Evolutionary conservation across 2,329 filamentous ascomycete species (phyloP).

Genomic region (Acrodontium crateriforme): DNA sequence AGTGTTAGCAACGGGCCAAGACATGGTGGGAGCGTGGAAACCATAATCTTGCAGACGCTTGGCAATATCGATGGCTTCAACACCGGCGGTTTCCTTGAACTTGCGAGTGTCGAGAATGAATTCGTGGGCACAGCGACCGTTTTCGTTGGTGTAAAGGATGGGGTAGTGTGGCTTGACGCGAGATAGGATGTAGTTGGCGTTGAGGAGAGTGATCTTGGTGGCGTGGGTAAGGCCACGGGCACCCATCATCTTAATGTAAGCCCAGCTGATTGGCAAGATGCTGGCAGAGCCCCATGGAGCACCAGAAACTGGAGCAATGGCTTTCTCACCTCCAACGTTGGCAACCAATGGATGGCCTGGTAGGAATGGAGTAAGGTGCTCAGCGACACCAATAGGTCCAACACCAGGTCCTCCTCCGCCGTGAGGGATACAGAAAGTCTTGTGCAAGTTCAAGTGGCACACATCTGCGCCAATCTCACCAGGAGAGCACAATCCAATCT

Average conservation of each 20-base stretch:
- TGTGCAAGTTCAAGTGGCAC: slow-evolving; percentile 94
- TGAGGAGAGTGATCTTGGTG: slow-evolving; percentile 84
- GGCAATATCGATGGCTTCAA: slow-evolving; percentile 89
- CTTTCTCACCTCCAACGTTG: slow-evolving; percentile 38
- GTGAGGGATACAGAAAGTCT: slow-evolving; percentile 97
- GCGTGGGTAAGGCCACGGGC: slow-evolving; percentile 70
- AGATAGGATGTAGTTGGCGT: slow-evolving; percentile 91
- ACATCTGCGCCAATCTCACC: slow-evolving; percentile 93
- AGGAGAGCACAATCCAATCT: slow-evolving; percentile 88
- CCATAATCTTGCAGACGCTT: slow-evolving; percentile 96
- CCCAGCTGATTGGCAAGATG: slow-evolving; percentile 88
- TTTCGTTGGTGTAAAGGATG: slow-evolving; percentile 84
- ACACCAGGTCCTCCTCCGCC: slow-evolving; percentile 89
- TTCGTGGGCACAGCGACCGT: slow-evolving; percentile 85
- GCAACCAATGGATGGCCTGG: slow-evolving; percentile 54
- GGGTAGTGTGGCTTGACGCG: slow-evolving; percentile 74
- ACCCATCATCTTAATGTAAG: slow-evolving; percentile 92
- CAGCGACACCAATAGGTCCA: slow-evolving; percentile 82
- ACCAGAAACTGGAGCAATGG: slow-evolving; percentile 61
- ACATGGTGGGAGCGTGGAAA: slow-evolving; percentile 96
- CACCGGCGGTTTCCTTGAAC: slow-evolving; percentile 68
- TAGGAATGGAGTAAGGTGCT: slow-evolving; percentile 62
- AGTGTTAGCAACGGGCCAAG: slow-evolving; percentile 86
- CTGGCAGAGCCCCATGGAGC: slow-evolving; percentile 78
- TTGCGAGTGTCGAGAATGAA: slow-evolving; percentile 84